Conservation (phyloP, 352 stramenopile genomes). For the Phytopythium vexans region DNA sequence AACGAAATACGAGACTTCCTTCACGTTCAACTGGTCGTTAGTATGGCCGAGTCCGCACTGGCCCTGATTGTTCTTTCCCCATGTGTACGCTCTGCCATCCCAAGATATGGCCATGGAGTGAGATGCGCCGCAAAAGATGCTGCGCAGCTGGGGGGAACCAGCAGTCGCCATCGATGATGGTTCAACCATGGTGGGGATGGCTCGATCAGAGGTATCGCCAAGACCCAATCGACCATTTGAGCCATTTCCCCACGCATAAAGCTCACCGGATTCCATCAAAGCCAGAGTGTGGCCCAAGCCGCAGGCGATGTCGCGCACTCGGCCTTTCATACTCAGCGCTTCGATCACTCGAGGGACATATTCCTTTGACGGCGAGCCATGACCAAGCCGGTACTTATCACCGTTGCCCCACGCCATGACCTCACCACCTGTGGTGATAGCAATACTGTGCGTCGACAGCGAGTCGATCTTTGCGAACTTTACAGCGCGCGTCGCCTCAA, state of each 20-base stretch:
- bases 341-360: conserved; percentile 65
- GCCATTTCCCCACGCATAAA: conserved; percentile 85
- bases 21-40: conserved; percentile 59
- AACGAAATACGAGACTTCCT: conserved; percentile 53
- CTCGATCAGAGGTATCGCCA: conserved; percentile 73
- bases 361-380: conserved; percentile 71
- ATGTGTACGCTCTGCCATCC: conserved; percentile 53
- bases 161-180: conserved; percentile 1
- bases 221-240: conserved; percentile 80
- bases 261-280: conserved; percentile 51
- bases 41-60: conserved; percentile 79
- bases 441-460: conserved; percentile 79
- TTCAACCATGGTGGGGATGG: conserved; percentile 36
- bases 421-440: conserved; percentile 58
- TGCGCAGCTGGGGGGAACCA: conserved; percentile 15
- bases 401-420: conserved; percentile 82
- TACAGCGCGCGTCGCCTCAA: conserved; percentile 47
- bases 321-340: conserved; percentile 51
- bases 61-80: conserved; percentile 87
- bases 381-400: conserved; percentile 77
- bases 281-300: conserved; percentile 67
- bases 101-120: conserved; percentile 67
- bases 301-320: conserved; percentile 55
- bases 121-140: conserved; percentile 71
- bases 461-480: conserved; percentile 74